Conservation (phyloP, 768 basidiomycete genomes). For the Coprinopsis strossmayeri region DNA sequence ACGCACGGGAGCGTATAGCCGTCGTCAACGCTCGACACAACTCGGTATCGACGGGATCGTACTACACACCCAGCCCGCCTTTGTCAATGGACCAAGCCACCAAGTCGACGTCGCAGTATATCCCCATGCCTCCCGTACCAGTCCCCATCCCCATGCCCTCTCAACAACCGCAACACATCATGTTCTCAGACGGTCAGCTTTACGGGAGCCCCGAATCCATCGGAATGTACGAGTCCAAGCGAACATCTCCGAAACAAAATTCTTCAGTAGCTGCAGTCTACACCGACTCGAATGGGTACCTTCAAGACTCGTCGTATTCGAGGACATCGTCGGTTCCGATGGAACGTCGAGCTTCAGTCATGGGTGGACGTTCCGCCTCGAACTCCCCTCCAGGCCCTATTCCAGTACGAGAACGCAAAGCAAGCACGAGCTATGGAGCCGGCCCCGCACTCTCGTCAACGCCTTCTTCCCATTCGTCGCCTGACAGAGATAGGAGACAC, state of each 20-base stretch:
- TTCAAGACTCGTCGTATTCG: neutral
- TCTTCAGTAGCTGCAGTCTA: neutral
- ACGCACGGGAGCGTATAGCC: constrained; percentile 32
- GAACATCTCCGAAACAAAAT: neutral
- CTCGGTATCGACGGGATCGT: constrained; percentile 30
- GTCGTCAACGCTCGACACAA: constrained; percentile 38
- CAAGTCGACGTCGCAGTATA: neutral
- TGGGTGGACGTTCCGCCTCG: neutral
- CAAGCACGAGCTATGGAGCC: neutral
- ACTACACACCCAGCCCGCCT: constrained; percentile 17
- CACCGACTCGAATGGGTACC: neutral
- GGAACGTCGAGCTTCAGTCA: neutral
- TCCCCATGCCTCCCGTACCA: neutral
- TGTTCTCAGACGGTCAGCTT: neutral
- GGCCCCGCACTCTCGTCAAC: neutral
- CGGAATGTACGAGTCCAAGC: too few relatives aligned
- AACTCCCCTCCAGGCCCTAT: neutral
- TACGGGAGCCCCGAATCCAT: constrained; percentile 6
- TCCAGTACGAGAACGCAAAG: neutral
- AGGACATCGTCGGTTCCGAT: neutral
- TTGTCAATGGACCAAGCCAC: neutral
- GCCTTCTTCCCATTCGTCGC: neutral
- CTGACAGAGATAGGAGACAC: neutral
- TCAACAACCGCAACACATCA: neutral
- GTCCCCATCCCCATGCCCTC: neutral